Conservation (phyloP, 257 asterid species). For the Primulina tabacum region DNA sequence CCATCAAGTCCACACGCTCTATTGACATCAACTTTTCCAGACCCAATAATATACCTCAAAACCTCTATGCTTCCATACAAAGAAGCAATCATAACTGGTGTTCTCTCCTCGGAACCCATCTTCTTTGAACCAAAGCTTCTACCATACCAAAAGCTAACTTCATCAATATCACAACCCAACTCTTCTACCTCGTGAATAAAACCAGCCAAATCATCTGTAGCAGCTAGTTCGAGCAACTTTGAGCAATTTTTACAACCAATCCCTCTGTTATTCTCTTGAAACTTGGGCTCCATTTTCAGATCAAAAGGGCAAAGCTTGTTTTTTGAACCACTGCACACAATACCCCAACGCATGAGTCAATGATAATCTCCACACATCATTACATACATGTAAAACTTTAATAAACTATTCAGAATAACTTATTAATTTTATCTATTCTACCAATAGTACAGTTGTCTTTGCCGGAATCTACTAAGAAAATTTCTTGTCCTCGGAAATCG, state of each 20-base stretch:
- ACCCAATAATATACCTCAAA: constrained; percentile 47
- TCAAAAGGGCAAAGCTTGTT: constrained; percentile 30
- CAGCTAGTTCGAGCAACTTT: constrained; percentile 73
- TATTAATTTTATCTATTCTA: neutral
- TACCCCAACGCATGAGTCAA: constrained; percentile 32
- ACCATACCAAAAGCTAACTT: constrained; percentile 71
- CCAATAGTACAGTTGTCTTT: constrained; percentile 8
- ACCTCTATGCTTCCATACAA: constrained; percentile 67
- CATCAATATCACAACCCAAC: constrained; percentile 53
- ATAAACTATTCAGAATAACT: neutral
- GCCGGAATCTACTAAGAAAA: constrained; percentile 25
- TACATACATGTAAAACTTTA: constrained; percentile 7
- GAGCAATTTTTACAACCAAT: constrained; percentile 36
- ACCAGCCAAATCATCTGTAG: constrained; percentile 59
- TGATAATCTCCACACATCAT: constrained; percentile 16
- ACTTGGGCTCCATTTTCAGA: constrained; percentile 48
- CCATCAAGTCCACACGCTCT: constrained; percentile 57
- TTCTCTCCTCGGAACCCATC: constrained; percentile 79
- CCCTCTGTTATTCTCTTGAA: constrained; percentile 28
- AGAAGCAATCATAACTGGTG: constrained; percentile 73
- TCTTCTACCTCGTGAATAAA: constrained; percentile 54
- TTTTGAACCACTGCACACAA: constrained; percentile 50
- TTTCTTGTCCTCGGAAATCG: constrained; percentile 20
- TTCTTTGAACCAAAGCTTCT: constrained; percentile 56
- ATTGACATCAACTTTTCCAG: constrained; percentile 29